Conservation (phyloP, 2,329 filamentous ascomycete genomes). For the Talaromyces piceae region DNA sequence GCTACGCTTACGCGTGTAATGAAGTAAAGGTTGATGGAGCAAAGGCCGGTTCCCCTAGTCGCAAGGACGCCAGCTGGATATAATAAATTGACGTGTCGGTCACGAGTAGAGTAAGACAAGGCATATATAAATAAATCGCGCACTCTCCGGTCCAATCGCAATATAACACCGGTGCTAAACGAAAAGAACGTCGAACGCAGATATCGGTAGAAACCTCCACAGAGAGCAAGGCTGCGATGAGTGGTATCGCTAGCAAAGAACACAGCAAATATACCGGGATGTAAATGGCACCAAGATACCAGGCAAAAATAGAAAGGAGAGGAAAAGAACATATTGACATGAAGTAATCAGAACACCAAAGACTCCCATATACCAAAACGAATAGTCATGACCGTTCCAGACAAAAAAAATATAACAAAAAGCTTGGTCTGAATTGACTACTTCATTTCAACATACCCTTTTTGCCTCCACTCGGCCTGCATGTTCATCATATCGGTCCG, state of each 20-base stretch:
- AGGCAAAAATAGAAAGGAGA: background rate
- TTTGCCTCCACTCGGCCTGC: slow-evolving; percentile 33
- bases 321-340: slow-evolving; percentile 1
- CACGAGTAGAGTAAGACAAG: background rate
- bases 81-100: background rate
- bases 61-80: background rate
- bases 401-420: background rate
- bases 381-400: slow-evolving; percentile 1
- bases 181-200: background rate
- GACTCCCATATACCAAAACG: slow-evolving; percentile 2
- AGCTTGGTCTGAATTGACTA: slow-evolving; percentile 1
- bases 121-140: background rate
- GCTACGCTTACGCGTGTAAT: background rate
- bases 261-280: background rate
- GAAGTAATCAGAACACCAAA: background rate
- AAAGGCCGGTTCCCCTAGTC: background rate
- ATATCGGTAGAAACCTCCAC: background rate
- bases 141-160: background rate
- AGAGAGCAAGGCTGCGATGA: slow-evolving; percentile 1
- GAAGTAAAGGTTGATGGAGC: too few relatives aligned
- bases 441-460: slow-evolving; percentile 20
- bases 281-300: background rate
- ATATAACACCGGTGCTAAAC: background rate
- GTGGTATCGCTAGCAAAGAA: background rate
- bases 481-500: slow-evolving; percentile 32